Base-by-base conservation (phyloP, 1,284 basidiomycete genomes). In the Moesziomyces aphidis region DNA sequence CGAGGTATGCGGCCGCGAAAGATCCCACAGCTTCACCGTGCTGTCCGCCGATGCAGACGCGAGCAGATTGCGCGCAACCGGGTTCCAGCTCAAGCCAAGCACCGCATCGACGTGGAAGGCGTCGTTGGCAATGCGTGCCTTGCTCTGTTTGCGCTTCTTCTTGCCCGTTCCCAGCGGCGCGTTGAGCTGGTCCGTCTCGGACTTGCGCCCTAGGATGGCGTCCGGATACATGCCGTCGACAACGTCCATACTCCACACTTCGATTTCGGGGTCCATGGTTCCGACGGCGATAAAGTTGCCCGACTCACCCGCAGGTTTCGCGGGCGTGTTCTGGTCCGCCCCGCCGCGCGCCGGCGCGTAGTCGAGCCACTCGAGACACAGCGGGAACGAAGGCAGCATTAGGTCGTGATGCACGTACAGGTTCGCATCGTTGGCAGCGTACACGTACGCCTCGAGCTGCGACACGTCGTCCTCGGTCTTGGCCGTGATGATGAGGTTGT, bases 301-400 rank as follows among this genome's bases (percentile, higher is more conserved):
- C 66, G 89, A 88, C 60, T 86, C 84, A 48, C 69, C 57, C 28
- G 68, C 71, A 87, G 87, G 15, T 9, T 60, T 56, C 4, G 50
- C 46, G 42, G 36, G 15, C 10, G 22, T 13, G 55, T 75, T 80
- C 51, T 69, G 69, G 31, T 78, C 78, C 19, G 61, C 62, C 8
- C 48, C 17, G 3, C 47, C 31, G 23, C 60, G 73, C 19, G 89
- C 87, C 22, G 94, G 93, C 13, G 91, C 89, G 85, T 95, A 98
- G 86, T 99, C 94, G 73, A 99, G 91, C 97, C 97, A 99, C 88
- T 99, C 97, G 63, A 99, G 91, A 81, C 96, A 98, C 64, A 99
- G 91, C 4, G 97, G 97, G 87, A 98, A 97, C 65, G 94, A 93
- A 62, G 96, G 96, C 19, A 99, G 90, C 90, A 99, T 93, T 81